Evolutionary conservation across 768 basidiomycete genomes (phyloP).

Genomic region (Rhizopogon sp.): DNA sequence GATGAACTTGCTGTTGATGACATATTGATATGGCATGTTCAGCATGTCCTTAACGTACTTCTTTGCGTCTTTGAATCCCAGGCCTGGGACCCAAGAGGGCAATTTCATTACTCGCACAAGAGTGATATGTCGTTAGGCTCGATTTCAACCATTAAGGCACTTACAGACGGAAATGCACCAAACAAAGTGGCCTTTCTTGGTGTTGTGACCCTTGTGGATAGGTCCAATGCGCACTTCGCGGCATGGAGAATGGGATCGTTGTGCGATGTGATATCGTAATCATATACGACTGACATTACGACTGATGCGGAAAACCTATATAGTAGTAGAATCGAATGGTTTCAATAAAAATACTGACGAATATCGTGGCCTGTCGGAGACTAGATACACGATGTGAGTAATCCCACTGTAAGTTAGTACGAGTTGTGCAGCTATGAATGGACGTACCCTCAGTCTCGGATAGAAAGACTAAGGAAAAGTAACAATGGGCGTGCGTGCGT

Average conservation of each 20-base stretch:
- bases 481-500: too few relatives aligned
- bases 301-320: conserved; percentile 17
- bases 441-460: too few relatives aligned
- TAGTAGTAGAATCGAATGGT: background rate
- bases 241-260: background rate
- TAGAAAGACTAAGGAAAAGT: too few relatives aligned
- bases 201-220: background rate
- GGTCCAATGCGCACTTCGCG: background rate
- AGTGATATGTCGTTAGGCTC: too few relatives aligned
- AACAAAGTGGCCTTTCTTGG: background rate
- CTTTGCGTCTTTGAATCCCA: conserved; percentile 15
- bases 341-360: too few relatives aligned
- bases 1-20: background rate
- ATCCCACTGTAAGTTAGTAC: too few relatives aligned
- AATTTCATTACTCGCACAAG: conserved; percentile 1
- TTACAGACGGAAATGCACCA: conserved; percentile 1
- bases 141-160: background rate
- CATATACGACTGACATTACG: conserved; percentile 6
- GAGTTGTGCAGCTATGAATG: too few relatives aligned
- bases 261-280: background rate
- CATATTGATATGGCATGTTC: conserved; percentile 12
- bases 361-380: too few relatives aligned
- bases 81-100: conserved; percentile 22
- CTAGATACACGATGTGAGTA: too few relatives aligned
- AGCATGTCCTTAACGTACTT: conserved; percentile 2